Percentiles rank a stretch among this genome's conserved stretches.
These are phyloP conservation scores for Schizothecium vesticola DNA, from an alignment of 495 filamentous ascomycete species.

Conservation along the genomic window DNA sequence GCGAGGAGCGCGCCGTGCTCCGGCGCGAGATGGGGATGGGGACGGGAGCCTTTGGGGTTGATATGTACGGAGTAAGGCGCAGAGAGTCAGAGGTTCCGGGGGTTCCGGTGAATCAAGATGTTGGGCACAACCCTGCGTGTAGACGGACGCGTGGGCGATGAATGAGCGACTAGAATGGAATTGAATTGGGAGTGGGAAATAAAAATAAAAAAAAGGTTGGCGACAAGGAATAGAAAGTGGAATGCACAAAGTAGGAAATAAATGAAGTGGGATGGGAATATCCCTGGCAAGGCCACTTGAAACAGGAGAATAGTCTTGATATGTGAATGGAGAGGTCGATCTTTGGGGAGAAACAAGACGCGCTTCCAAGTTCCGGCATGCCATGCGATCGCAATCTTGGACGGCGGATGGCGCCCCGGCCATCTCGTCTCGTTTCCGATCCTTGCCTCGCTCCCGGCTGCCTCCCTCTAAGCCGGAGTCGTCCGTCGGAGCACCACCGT, in stretches of 20 bases:
- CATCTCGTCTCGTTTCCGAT: background rate
- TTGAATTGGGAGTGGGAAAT: background rate
- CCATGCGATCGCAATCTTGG: background rate
- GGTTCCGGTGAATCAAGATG: background rate
- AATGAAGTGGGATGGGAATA: background rate
- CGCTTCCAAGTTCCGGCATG: background rate
- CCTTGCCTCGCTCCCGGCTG: background rate
- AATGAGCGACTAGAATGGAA: background rate
- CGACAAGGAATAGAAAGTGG: background rate
- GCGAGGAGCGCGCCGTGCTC: background rate
- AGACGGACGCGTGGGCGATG: background rate
- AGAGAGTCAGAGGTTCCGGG: background rate
- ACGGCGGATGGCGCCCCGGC: background rate
- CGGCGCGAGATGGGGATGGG: background rate
- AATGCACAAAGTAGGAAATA: background rate
- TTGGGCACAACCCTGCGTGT: background rate
- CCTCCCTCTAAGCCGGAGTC: background rate
- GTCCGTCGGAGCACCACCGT: background rate
- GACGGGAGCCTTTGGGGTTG: background rate
- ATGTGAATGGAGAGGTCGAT: background rate
- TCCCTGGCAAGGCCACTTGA: background rate
- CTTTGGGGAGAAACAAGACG: background rate
- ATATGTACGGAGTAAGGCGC: background rate
- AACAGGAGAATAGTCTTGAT: background rate
- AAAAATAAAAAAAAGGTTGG: too few species aligned